phyloP scores from a whole-genome alignment of 352 stramenopile genomes.

The Globisporangium spinosum region DNA sequence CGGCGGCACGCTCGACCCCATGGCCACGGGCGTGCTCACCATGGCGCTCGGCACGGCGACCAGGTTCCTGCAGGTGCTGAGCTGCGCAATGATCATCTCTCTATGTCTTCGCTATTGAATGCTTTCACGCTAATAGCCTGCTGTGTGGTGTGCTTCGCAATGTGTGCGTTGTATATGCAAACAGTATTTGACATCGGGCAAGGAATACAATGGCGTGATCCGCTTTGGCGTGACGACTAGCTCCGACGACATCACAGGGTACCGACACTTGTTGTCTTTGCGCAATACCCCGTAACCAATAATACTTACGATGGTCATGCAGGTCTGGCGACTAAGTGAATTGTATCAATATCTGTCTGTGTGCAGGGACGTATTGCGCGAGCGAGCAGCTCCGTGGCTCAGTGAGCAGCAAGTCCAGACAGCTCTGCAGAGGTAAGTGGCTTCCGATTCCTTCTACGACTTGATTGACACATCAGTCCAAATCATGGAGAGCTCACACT shows the following conservation, averaged over 20 bases:
- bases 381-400: conserved; percentile 59
- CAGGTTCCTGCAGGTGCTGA: conserved; percentile 67
- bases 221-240: conserved; percentile 76
- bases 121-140: background rate
- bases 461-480: background rate
- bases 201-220: conserved; percentile 73
- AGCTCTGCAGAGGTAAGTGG: conserved; percentile 41
- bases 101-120: background rate
- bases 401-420: conserved; percentile 29
- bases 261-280: background rate
- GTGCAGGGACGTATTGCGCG: conserved; percentile 40
- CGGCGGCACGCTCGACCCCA: conserved; percentile 83
- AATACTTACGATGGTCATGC: background rate
- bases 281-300: background rate
- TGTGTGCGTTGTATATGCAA: background rate
- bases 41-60: conserved; percentile 78
- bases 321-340: too few relatives aligned
- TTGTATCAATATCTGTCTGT: background rate
- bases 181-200: conserved; percentile 61
- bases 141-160: background rate
- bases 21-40: conserved; percentile 83
- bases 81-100: background rate
- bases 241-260: conserved; percentile 83
- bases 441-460: background rate
- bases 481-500: background rate